phyloP scores from a whole-genome alignment of 805 yeast genomes.

The Hyphopichia homilentoma region DNA sequence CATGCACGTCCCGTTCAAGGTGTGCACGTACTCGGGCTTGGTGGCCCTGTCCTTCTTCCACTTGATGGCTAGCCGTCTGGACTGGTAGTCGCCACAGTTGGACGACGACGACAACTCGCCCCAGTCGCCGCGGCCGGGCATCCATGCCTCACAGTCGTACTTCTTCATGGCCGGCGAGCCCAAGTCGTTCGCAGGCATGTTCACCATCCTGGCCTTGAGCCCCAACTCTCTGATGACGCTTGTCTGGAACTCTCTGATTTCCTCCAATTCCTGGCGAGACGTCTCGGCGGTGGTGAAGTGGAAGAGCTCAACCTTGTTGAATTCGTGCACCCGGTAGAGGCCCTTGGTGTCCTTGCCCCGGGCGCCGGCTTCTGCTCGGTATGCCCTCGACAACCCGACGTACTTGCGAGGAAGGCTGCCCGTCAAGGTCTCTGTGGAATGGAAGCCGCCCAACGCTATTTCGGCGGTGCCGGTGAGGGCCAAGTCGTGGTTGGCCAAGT shows the following conservation, averaged over 20 bases:
- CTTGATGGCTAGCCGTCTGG: constrained; percentile 75
- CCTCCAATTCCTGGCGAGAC: constrained; percentile 53
- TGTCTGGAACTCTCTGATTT: constrained; percentile 61
- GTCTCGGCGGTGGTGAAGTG: constrained; percentile 55
- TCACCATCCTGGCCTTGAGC: constrained; percentile 71
- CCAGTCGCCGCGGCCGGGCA: constrained; percentile 94
- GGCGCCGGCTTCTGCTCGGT: constrained; percentile 96
- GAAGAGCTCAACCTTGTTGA: constrained; percentile 90
- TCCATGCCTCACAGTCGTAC: constrained; percentile 94
- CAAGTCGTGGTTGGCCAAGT: constrained; percentile 47
- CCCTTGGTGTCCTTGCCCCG: constrained; percentile 92
- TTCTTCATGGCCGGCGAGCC: constrained; percentile 93
- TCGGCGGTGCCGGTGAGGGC: constrained; percentile 94
- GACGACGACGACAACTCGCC: constrained; percentile 92
- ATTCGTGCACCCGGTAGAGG: constrained; percentile 91
- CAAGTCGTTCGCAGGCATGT: constrained; percentile 86
- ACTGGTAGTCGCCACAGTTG: constrained; percentile 88
- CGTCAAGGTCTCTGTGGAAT: constrained; percentile 47
- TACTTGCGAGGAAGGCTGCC: constrained; percentile 50
- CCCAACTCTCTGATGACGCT: constrained; percentile 65
- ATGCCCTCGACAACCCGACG: constrained; percentile 83
- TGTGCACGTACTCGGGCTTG: constrained; percentile 58
- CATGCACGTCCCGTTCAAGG: constrained; percentile 92
- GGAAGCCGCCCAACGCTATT: constrained; percentile 83
- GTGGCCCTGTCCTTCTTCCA: constrained; percentile 33